Evolutionary conservation across 2,329 filamentous ascomycete genomes (phyloP).

Genomic region (Fusarium sp.): DNA sequence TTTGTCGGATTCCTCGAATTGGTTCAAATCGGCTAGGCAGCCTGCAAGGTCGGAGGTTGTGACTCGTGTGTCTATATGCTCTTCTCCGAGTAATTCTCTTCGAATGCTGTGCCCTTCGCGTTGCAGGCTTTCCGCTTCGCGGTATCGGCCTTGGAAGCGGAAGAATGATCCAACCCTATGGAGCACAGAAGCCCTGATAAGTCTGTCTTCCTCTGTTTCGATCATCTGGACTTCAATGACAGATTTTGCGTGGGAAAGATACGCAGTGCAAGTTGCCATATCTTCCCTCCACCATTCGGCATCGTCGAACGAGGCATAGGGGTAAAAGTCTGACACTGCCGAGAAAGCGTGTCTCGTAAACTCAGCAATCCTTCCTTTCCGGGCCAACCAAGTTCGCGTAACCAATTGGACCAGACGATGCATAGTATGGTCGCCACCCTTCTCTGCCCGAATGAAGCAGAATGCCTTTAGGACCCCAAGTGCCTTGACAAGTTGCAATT

Average conservation of each 20-base stretch:
- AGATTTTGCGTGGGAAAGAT: constrained; percentile 38
- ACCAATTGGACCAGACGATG: constrained; percentile 50
- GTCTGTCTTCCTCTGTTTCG: constrained; percentile 8
- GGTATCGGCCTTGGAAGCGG: background rate
- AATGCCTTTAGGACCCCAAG: constrained; percentile 42
- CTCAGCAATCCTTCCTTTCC: background rate
- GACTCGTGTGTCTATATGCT: background rate
- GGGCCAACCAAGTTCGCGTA: constrained; percentile 42
- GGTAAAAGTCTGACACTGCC: constrained; percentile 33
- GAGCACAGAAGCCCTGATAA: constrained; percentile 17
- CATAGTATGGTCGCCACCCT: constrained; percentile 36
- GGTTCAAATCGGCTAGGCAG: accelerated
- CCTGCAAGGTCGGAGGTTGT: background rate
- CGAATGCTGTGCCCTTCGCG: background rate
- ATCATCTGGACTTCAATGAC: constrained; percentile 24
- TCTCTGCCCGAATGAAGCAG: constrained; percentile 39
- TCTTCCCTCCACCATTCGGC: background rate
- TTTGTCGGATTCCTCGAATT: background rate
- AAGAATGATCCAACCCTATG: constrained; percentile 6
- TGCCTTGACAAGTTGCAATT: background rate
- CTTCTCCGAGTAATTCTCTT: background rate
- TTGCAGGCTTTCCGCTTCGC: background rate
- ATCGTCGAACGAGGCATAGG: constrained; percentile 26
- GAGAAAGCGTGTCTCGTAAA: constrained; percentile 37
- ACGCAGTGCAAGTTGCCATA: too few relatives aligned